Conservation (phyloP, 73 alveolate species). For the Durusdinium trenchii region DNA sequence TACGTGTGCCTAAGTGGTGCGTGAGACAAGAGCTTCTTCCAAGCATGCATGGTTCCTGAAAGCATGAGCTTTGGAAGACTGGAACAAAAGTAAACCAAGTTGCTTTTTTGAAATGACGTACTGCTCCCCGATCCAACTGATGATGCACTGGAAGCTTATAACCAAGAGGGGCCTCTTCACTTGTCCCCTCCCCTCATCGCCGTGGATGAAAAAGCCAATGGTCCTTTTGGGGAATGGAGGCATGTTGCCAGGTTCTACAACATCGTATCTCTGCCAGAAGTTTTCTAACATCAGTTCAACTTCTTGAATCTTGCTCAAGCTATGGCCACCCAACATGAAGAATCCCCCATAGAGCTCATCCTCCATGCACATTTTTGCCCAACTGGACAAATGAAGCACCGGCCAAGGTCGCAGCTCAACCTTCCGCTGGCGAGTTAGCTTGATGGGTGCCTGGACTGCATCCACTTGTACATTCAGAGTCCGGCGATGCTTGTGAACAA, state of each 20-base stretch:
- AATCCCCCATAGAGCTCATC: not conserved
- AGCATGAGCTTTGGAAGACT: not conserved
- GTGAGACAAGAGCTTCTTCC: not conserved
- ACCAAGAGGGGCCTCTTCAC: not conserved
- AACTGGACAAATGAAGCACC: not conserved
- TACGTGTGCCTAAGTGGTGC: not conserved
- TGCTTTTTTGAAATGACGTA: not conserved
- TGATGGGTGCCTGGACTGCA: not conserved
- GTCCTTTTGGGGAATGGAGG: not conserved
- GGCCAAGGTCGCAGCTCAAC: not conserved
- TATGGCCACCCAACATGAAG: not conserved
- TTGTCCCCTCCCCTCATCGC: constrained; percentile 15
- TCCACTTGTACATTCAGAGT: not conserved
- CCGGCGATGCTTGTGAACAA: not conserved
- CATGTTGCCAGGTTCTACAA: not conserved
- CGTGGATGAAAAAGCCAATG: not conserved
- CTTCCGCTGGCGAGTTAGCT: not conserved
- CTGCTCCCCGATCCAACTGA: not conserved
- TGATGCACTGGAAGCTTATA: not conserved
- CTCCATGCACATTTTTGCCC: not conserved
- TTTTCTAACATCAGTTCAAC: not conserved
- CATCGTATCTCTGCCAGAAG: not conserved
- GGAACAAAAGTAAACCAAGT: not conserved
- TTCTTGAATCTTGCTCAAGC: not conserved
- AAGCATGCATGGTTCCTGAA: too few relatives aligned